Evolutionary conservation across 169 alveolate species (phyloP).

Genomic region (Neospora caninum): DNA sequence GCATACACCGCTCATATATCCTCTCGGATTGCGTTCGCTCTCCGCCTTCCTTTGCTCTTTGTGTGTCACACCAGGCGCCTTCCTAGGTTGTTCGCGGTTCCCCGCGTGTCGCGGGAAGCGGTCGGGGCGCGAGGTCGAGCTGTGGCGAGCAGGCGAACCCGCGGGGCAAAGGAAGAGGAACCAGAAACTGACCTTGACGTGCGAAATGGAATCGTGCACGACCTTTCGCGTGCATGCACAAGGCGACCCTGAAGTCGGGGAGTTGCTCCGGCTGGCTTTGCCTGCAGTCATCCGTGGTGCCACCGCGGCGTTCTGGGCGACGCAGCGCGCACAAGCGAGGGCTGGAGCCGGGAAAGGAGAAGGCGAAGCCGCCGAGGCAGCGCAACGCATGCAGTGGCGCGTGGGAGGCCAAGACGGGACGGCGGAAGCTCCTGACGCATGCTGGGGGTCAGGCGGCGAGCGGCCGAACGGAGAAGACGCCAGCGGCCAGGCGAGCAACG

Average conservation of each 20-base stretch:
- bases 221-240: slow-evolving; percentile 62
- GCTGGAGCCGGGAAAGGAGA: not conserved
- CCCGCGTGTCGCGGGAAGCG: slow-evolving; percentile 59
- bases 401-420: not conserved
- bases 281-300: slow-evolving; percentile 48
- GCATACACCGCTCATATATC: no score
- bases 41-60: no score
- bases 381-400: not conserved
- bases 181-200: slow-evolving; percentile 28
- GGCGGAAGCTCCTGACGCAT: no score
- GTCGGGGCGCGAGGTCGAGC: slow-evolving; percentile 55
- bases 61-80: slow-evolving; percentile 26
- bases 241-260: slow-evolving; percentile 59
- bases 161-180: not conserved
- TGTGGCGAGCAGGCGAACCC: slow-evolving; percentile 53
- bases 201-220: slow-evolving; percentile 52
- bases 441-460: no score
- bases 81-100: slow-evolving; percentile 56
- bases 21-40: no score
- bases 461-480: not conserved
- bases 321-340: not conserved
- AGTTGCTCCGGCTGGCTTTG: slow-evolving; percentile 47
- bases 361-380: not conserved
- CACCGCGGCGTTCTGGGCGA: slow-evolving; percentile 25
- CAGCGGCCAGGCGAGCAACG: not conserved